Base-by-base conservation (phyloP, 2,329 filamentous ascomycete genomes). In the Trichoderma brevicompactum region DNA sequence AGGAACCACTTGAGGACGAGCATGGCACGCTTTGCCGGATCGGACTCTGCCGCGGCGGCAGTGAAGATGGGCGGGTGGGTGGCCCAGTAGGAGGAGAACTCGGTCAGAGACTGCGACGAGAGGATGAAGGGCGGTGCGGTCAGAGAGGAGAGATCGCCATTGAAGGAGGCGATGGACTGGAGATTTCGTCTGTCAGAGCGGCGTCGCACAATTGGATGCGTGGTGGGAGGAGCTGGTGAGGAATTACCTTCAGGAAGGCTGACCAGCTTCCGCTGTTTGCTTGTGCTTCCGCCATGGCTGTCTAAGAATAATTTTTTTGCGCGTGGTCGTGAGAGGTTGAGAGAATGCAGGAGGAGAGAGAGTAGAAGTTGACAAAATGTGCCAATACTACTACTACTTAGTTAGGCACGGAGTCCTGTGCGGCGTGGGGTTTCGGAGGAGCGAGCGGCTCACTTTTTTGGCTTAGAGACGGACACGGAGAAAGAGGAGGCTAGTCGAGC, bases 1-100 rank as follows among this genome's bases (percentile, higher is more conserved):
- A 98, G 80, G 80, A 97, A 98, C 94, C 94, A 98, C 79, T 94
- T 96, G 72, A 97, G 82, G n/a, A 98, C 94, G 40, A 94, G 83
- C 70, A 96, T 80, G 19, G 92, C 89, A 68, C 94, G 88, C 81
- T 92, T 95, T 72, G 90, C 87, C 0, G 93, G 86, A 75, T 96
- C 91, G 60, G 88, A 72, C 77, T 97, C 93, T 65, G 85, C 83
- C 55, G 92, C 90, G 2, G 94, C 92, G 12, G 94, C 93, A 66
- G 92, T 87, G 71, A 98, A 90, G 67, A 97, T 79, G 17, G 82
- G 78, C 3, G 91, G 91, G 73, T 93, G 89, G 71, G 92, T 91
- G 68, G 88, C 89, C 91, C 91, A 94, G 80, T 93, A 94, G 60
- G 89, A 86, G 68, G 89, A 92, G 80, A 91, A 94, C 76, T 94